These are phyloP conservation scores for Sclerotinia subarctica DNA, from an alignment of 2,329 filamentous ascomycete genomes.

Conservation along the genomic window DNA sequence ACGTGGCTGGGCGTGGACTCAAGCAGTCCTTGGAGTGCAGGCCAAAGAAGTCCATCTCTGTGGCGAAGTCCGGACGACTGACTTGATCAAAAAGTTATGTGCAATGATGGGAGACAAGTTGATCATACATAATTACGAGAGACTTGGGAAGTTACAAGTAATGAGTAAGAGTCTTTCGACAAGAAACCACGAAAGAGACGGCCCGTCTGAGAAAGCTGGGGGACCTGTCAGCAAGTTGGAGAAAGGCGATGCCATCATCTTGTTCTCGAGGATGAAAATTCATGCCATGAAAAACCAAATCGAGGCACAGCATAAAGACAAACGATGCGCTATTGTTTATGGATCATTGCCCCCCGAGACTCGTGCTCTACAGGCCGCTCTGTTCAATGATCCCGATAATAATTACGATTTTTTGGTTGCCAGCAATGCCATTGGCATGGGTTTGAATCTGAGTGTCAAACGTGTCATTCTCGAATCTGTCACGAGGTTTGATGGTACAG, in stretches of 20 bases:
- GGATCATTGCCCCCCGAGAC: conserved; percentile 90
- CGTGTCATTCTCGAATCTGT: conserved; percentile 82
- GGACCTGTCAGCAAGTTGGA: conserved; percentile 34
- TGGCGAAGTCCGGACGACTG: conserved; percentile 79
- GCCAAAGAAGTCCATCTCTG: conserved; percentile 91
- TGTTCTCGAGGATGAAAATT: conserved; percentile 79
- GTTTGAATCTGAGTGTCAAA: conserved; percentile 87
- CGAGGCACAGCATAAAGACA: conserved; percentile 65
- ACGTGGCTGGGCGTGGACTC: conserved; percentile 92
- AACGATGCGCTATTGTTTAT: conserved; percentile 88
- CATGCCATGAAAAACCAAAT: conserved; percentile 77
- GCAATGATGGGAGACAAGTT: conserved; percentile 78
- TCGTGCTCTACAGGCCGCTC: conserved; percentile 79
- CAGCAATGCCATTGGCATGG: conserved; percentile 96
- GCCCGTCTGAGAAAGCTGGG: conserved; percentile 43
- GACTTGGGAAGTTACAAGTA: conserved; percentile 73
- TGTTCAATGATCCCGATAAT: conserved; percentile 94
- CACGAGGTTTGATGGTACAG: conserved; percentile 66
- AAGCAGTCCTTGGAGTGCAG: conserved; percentile 80
- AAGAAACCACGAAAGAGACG: neutral
- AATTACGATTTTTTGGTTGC: conserved; percentile 94
- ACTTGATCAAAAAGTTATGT: conserved; percentile 74
- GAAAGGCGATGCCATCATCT: conserved; percentile 88
- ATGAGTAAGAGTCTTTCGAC: conserved; percentile 50
- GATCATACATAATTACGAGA: conserved; percentile 76